A percentile compares a stretch with the other conserved stretches of the same genome.
phyloP scores from a whole-genome alignment of 192 early-diverging fungal genomes.

The Coemansia asiatica region DNA sequence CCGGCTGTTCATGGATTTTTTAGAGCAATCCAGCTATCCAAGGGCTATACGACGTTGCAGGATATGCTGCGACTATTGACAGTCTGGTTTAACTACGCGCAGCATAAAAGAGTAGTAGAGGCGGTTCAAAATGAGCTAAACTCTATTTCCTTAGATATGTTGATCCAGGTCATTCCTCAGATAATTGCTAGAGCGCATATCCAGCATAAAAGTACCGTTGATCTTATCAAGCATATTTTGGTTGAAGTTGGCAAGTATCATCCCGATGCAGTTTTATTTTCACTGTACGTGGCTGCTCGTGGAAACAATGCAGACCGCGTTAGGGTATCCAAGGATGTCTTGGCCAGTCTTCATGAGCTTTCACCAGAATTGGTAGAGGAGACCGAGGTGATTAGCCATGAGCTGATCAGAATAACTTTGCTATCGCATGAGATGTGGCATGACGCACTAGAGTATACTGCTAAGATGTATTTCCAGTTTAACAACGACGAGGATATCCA shows the following conservation, averaged over 20 bases:
- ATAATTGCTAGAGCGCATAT: constrained; percentile 92
- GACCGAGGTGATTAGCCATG: constrained; percentile 88
- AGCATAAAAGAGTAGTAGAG: constrained; percentile 78
- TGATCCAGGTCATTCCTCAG: constrained; percentile 98
- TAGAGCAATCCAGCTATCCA: constrained; percentile 87
- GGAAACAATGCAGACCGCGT: constrained; percentile 68
- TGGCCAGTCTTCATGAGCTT: constrained; percentile 87
- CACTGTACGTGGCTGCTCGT: constrained; percentile 91
- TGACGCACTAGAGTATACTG: constrained; percentile 87
- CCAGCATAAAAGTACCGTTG: constrained; percentile 69
- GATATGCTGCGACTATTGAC: constrained; percentile 92
- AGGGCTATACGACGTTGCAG: constrained; percentile 80
- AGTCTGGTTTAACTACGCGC: constrained; percentile 94
- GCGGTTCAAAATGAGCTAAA: constrained; percentile 81
- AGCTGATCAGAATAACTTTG: constrained; percentile 91
- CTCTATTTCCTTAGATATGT: constrained; percentile 84
- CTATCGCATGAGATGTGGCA: constrained; percentile 97
- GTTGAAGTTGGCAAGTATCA: constrained; percentile 90
- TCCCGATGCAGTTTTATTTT: constrained; percentile 94
- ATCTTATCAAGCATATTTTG: constrained; percentile 84
- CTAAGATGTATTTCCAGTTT: constrained; percentile 71
- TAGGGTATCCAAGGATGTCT: constrained; percentile 76
- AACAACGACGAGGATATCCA: constrained; percentile 88
- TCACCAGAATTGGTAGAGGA: constrained; percentile 78
- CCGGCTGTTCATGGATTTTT: constrained; percentile 93